phyloP scores from a whole-genome alignment of 805 yeast species.

The Myxozyma sirexii region DNA sequence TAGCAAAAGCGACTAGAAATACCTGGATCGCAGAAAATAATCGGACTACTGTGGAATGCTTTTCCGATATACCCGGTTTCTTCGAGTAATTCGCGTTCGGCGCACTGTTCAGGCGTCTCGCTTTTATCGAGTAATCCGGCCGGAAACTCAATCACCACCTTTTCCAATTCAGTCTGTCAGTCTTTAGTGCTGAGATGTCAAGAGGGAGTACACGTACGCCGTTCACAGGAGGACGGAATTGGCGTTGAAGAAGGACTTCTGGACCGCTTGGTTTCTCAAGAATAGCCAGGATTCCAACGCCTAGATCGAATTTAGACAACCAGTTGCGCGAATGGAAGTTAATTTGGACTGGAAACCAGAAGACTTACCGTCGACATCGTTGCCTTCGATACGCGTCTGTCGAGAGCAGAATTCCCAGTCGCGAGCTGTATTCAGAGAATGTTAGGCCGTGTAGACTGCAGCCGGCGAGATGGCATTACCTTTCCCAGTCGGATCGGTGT shows the following conservation, averaged over 20 bases:
- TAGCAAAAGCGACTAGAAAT: no score
- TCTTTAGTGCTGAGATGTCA: neutral
- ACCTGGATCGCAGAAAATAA: slow-evolving; percentile 78
- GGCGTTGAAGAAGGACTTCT: slow-evolving; percentile 73
- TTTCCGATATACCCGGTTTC: slow-evolving; percentile 91
- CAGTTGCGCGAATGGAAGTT: no score
- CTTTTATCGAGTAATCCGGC: slow-evolving; percentile 88
- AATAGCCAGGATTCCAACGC: slow-evolving; percentile 81
- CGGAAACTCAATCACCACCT: slow-evolving; percentile 72
- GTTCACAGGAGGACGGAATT: slow-evolving; percentile 88
- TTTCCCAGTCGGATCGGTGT: slow-evolving; percentile 71
- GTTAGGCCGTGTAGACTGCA: no score
- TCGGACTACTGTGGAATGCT: slow-evolving; percentile 50
- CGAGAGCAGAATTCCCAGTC: slow-evolving; percentile 93
- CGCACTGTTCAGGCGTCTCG: slow-evolving; percentile 77
- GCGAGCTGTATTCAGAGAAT: slow-evolving; percentile 45
- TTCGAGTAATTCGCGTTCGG: slow-evolving; percentile 82
- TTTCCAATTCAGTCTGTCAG: neutral
- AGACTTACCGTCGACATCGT: slow-evolving; percentile 67
- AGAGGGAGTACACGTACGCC: slow-evolving; percentile 58
- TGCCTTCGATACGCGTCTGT: slow-evolving; percentile 64
- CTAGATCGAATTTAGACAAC: no score
- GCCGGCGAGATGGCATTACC: no score
- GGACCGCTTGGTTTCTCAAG: slow-evolving; percentile 56
- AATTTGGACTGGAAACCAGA: neutral